Percentiles rank a stretch among this genome's conserved stretches.
Conservation (phyloP, 228 moss, liverwort and hornwort species). For the Sphagnum magellanicum region DNA sequence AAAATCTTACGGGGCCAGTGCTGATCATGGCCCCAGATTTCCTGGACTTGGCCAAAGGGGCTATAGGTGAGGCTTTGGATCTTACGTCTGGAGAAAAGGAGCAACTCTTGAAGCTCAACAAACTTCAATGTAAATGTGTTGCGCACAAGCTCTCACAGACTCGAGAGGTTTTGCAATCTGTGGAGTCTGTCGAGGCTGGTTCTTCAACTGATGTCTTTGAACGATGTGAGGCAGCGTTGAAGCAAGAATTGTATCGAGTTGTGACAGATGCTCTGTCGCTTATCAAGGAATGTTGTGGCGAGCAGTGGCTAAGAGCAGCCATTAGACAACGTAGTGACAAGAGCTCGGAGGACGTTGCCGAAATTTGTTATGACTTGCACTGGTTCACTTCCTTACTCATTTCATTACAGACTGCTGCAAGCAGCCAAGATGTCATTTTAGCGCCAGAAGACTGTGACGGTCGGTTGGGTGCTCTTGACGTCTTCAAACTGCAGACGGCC, state of each 20-base stretch:
- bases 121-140: no score
- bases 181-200: no score
- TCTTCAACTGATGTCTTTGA: no score
- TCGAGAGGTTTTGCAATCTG: no score
- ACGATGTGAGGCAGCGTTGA: no score
- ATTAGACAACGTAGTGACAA: slow-evolving; percentile 8
- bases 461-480: slow-evolving; percentile 1
- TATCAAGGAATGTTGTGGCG: slow-evolving; percentile 12
- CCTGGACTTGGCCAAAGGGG: no score
- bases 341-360: slow-evolving; percentile 7
- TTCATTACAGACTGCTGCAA: neutral
- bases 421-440: neutral
- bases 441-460: slow-evolving; percentile 2
- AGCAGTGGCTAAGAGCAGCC: slow-evolving; percentile 9
- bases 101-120: no score
- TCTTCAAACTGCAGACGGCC: slow-evolving; percentile 3
- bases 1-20: no score
- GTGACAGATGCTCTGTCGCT: slow-evolving; percentile 5
- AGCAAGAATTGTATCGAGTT: slow-evolving; percentile 1
- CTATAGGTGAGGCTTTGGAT: no score
- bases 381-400: slow-evolving; percentile 12
- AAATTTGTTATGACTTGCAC: slow-evolving; percentile 6
- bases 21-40: no score
- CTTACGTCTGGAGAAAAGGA: no score
- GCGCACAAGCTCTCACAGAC: no score